Evolutionary conservation across 164 flowering plant species (phyloP), one percentile per base, ranked within the genome.

Genomic region (Nelumbo lutea): DNA sequence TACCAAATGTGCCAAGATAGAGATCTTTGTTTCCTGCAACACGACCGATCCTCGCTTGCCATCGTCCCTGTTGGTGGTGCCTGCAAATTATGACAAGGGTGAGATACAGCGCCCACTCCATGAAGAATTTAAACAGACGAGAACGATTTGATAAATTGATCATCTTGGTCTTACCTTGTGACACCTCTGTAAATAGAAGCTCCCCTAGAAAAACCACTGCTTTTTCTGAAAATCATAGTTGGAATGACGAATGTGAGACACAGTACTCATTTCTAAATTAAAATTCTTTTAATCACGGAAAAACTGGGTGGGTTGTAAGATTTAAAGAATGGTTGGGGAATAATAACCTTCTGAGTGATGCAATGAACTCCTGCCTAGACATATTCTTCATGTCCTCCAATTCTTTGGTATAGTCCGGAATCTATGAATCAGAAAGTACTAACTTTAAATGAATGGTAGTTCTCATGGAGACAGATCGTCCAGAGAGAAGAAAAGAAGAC

Each of bases 11-110:
- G 7, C 97, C 97, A 8, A 91, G 89, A 73, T 91, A 91, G 6
- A 91, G 84, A 70, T 91, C 97, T 65, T 91, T 91, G 77, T 91
- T 91, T 10, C 97, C 97, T 0, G 97, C 94, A 61, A 91, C 95
- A 47, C 97, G 90, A 10, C 97, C 97, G 0, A 91, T 91, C 73
- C 97, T 85, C 9, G 97, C 97, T 75, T 91, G 97, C 97, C 97
- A 91, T 43, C 97, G 83, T 7, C 97, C 97, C 68, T 91, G 97
- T 61, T 91, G 97, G 72, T 91, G 97, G 80, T 91, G 97, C 83
- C 96, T 90, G 81, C 56, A 72, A 55, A 40, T 57, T 10, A 39
- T 41, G 42, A 53, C 5, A 7, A 50, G 2, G 7, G 10, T 38
- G 5, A 60, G 4, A 47, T 11, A 27, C 27, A 27, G 27, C 27